Evolutionary conservation across 176 grass and related monocot genomes (phyloP), one percentile per base, ranked within the genome.

Genomic region (Aegilops bicornis): DNA sequence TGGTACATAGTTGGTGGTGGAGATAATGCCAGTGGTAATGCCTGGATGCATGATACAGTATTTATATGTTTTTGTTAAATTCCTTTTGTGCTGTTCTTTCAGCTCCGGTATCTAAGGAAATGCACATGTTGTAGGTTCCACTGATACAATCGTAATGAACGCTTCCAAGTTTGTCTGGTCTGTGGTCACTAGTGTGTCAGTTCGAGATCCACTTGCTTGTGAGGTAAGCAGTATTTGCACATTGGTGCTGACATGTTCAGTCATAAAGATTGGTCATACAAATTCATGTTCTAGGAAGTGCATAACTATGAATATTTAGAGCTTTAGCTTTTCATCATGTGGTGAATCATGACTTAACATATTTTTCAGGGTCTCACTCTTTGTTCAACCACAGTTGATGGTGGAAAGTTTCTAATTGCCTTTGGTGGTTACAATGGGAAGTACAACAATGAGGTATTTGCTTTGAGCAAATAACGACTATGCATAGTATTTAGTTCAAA

Each of bases 1-100:
- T 98, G 97, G 97, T 98, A 92, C 74, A 96, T 98, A 72, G 97
- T 98, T 88, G 97, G 97, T 59, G 97, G 97, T 87, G 97, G 97
- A 89, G 97, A 98, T 91, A 98, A 96, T 83, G 86, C 88, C 52
- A 96, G 90, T 61, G 97, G 97, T 98, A 94, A 91, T 79, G 60
- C 32, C 48, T 79, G 84, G 59, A 69, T 40, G 23, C 50, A 82
- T 54, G 32, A 52, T 71, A 32, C 60, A 27, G 10, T 52, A 25
- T 58, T 79, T 48, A 64, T 5, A 50, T 61, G 32, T 8, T 91
- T 63, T 59, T 36, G 37, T 77, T 82, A 24, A 31, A 27, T 87
- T 45, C 25, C 19, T 82, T 64, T 66, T n/a, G 14, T 36, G 58
- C 37, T 81, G n/a, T 52, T 87, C 20, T 25, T 39, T 58, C 33